Conservation (phyloP, 1,139 yeast species). For the Protomyces macrosporus region DNA sequence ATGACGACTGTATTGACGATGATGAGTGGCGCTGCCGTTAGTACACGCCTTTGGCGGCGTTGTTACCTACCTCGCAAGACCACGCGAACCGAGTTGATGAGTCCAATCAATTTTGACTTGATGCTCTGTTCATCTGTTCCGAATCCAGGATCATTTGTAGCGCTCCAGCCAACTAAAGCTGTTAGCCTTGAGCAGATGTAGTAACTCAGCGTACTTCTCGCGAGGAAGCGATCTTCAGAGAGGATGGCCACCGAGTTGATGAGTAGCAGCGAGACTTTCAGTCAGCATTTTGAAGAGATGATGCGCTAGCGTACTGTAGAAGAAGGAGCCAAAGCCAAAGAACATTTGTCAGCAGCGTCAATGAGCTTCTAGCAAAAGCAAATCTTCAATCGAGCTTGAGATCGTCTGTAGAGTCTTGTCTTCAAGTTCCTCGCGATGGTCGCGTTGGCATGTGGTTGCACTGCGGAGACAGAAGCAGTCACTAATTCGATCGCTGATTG, state of each 20-base stretch:
- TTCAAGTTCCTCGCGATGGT: too few relatives aligned
- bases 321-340: conserved; percentile 68
- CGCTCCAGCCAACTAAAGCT: conserved; percentile 5
- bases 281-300: not conserved
- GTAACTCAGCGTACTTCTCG: conserved; percentile 52
- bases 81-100: conserved; percentile 18
- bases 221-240: conserved; percentile 75
- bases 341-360: conserved; percentile 36
- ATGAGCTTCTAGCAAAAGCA: too few relatives aligned
- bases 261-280: conserved; percentile 46
- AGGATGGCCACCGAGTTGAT: conserved; percentile 74
- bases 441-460: not conserved
- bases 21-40: conserved; percentile 55
- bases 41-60: not conserved
- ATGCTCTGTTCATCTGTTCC: conserved; percentile 20
- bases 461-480: too few relatives aligned
- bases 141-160: conserved; percentile 3
- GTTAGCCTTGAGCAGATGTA: not conserved
- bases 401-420: not conserved
- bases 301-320: conserved; percentile 48
- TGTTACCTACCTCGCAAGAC: not conserved
- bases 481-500: not conserved
- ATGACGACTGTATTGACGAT: conserved; percentile 62
- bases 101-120: conserved; percentile 19
- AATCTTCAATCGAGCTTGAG: too few relatives aligned